Evolutionary conservation across 148 eudicot species (phyloP), one percentile per base, ranked within the genome.

Genomic region (Cornus suecica): DNA sequence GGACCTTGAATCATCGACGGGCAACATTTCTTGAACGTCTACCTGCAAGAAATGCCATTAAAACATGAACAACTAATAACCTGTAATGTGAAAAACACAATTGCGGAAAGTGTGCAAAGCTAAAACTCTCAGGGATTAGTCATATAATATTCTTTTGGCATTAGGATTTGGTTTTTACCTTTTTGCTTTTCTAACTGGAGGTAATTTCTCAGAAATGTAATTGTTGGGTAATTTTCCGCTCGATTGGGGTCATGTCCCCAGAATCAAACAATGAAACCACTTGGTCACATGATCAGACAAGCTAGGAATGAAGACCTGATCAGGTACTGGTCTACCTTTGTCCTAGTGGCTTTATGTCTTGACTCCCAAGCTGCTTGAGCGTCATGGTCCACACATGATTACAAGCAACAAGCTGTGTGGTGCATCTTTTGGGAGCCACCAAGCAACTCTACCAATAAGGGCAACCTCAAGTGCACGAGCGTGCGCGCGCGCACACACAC

Each of bases 31-130:
- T 74, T 30, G 70, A 80, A 23, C 76, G 69, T 80, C 74, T 69
- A 77, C 92, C 98, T 90, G 82, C 71, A 74, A 37, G 42, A 56
- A 48, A 28, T 61, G 68, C 28, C 73, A 69, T 13, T 68, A 60
- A 73, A 45, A 29, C 32, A 65, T 54, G 26, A 74, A 76, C 27
- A 63, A 65, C 25, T 10, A 76, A 75, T 42, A 41, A 29, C 25
- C 26, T 65, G 64, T 31, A 5, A 22, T 28, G 23, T 28, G n/a
- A 71, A 27, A 15, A 28, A 51, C 0, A 4, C 42, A 5, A 34
- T 20, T 0, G 11, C 24, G 25, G 4, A 30, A 68, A 37, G 27
- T 26, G 22, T 1, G 37, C 34, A 68, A n/a, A 18, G 8, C n/a
- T n/a, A 3, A 34, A 68, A n/a, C 27, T 4, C 42, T 22, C 16